Conservation (phyloP, 495 filamentous ascomycete genomes). For the Penicillium cataractarum region DNA sequence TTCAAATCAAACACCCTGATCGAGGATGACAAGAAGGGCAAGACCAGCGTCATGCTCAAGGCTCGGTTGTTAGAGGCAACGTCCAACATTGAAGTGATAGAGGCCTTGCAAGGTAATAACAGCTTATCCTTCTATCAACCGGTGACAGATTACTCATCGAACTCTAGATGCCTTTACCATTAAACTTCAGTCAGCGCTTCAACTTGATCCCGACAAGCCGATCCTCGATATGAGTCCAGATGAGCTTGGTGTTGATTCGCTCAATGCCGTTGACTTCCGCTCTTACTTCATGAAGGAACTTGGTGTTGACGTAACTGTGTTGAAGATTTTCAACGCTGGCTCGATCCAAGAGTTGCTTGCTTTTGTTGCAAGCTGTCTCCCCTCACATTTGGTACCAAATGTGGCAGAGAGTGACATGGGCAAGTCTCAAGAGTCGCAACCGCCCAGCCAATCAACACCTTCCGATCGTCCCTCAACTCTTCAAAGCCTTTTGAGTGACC, state of each 20-base stretch:
- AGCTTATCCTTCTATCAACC: background rate
- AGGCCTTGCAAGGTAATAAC: slow-evolving; percentile 15
- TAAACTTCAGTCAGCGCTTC: slow-evolving; percentile 19
- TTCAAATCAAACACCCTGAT: slow-evolving; percentile 19
- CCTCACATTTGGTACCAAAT: slow-evolving; percentile 18
- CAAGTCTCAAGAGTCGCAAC: background rate
- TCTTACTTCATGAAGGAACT: slow-evolving; percentile 56
- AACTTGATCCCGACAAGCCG: slow-evolving; percentile 13
- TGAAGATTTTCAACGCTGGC: slow-evolving; percentile 48
- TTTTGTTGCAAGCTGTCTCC: slow-evolving; percentile 13
- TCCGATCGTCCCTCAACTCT: background rate
- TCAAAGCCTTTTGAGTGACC: background rate
- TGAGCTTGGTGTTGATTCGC: slow-evolving; percentile 54
- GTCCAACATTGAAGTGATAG: slow-evolving; percentile 20
- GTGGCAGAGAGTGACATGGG: background rate
- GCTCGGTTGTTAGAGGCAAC: slow-evolving; percentile 25
- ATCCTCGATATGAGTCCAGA: slow-evolving; percentile 36
- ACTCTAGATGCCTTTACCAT: slow-evolving; percentile 11
- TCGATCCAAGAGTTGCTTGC: slow-evolving; percentile 25
- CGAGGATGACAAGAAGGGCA: slow-evolving; percentile 21
- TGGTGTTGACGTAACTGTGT: slow-evolving; percentile 44
- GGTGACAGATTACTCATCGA: background rate
- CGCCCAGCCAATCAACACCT: background rate
- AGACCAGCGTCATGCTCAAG: slow-evolving; percentile 25
- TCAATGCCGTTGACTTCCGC: slow-evolving; percentile 61